Conservation (phyloP, 208 protist species). For the Leishmania arabica region DNA sequence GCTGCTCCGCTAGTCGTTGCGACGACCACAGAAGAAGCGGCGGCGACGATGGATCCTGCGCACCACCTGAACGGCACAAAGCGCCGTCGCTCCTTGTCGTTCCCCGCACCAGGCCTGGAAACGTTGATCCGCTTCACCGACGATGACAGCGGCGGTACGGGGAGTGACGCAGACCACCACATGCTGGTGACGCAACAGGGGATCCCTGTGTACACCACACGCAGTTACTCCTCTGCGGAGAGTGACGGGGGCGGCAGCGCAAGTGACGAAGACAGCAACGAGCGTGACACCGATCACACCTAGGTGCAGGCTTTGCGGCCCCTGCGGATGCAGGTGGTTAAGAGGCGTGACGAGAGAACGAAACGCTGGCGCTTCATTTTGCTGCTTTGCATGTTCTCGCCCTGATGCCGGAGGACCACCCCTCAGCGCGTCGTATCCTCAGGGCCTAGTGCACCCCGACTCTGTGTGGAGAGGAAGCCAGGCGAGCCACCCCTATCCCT, state of each 20-base stretch:
- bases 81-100: slow-evolving; percentile 17
- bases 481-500: not conserved
- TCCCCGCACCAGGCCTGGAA: slow-evolving; percentile 17
- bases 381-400: not conserved
- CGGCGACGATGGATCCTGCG: not conserved
- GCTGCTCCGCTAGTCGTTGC: not conserved
- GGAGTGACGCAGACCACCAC: not conserved
- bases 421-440: not conserved
- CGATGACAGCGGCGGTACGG: not conserved
- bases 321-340: not conserved
- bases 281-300: not conserved
- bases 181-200: slow-evolving; percentile 76
- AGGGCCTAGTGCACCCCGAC: not conserved
- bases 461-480: not conserved
- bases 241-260: not conserved
- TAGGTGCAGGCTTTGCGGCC: not conserved
- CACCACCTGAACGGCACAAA: too few species aligned
- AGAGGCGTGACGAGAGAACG: too few species aligned
- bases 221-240: slow-evolving; percentile 4
- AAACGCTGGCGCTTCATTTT: not conserved
- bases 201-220: slow-evolving; percentile 38
- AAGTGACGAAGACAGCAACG: not conserved
- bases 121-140: slow-evolving; percentile 25
- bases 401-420: not conserved
- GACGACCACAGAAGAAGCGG: not conserved